Evolutionary conservation across 805 yeast genomes (phyloP), one percentile per base, ranked within the genome.

Genomic region (Metahyphopichia silvanorum): DNA sequence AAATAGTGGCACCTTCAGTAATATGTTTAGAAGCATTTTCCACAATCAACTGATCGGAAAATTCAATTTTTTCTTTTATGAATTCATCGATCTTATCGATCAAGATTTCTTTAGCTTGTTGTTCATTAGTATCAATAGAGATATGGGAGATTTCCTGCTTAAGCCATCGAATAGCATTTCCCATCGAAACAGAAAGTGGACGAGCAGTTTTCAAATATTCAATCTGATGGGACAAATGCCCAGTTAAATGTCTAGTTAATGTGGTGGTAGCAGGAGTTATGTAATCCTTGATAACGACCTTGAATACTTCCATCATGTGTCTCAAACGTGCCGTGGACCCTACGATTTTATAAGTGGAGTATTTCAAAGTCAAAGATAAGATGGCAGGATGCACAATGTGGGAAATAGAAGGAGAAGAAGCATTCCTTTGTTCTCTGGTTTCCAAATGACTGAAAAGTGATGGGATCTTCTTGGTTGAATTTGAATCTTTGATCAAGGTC

Each of bases 141-240:
- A 91, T 77, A 26, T 76, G 71, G 1, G 96, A 79, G 34, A 93
- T 91, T 55, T 86, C 91, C 64, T 91, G 98, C 53, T 93, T 93
- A 42, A 93, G 71, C 96, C 97, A 89, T 49, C 98, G 77, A 44
- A 93, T 93, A 2, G 97, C 91, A 63, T 89, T 93, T 34, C 98
- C 98, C 98, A 93, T 93, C 1, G 96, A 76, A 2, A 89, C 85
- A 35, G 93, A 79, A 30, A 93, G 69, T 1, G 98, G 97, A 42
- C 98, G 77, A 3, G 96, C 89, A 7, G 86, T 78, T 49, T 86
- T 91, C 46, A 93, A 67, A 46, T 84, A 86, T 55, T 91, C 98
- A 43, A 93, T 93, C 61, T 93, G 98, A 51, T 84, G 86, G 8
- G 95, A 80, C 37, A 93, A 69, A 56, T 88, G 91, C 20, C 82